Evolutionary conservation across 2,329 filamentous ascomycete genomes (phyloP).

Genomic region (Phyllosticta citribraziliensis): DNA sequence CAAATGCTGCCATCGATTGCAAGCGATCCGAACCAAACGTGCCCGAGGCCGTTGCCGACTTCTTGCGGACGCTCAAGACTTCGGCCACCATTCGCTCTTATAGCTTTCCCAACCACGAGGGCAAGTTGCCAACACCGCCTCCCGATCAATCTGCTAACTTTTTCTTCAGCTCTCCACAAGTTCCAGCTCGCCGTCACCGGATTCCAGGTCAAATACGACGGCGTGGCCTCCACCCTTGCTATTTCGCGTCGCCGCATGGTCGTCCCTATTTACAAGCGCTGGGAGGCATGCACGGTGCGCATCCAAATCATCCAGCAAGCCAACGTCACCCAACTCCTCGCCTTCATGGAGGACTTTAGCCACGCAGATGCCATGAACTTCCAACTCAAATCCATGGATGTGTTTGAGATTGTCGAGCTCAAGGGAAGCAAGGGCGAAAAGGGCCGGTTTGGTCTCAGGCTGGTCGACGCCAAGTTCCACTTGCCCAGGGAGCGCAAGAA

Average conservation of each 20-base stretch:
- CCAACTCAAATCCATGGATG: conserved; percentile 71
- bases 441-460: conserved; percentile 43
- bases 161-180: conserved; percentile 51
- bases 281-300: conserved; percentile 72
- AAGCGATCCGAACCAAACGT: conserved; percentile 31
- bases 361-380: conserved; percentile 88
- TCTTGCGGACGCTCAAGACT: conserved; percentile 48
- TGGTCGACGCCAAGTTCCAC: conserved; percentile 86
- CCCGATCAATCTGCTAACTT: not conserved
- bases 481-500: conserved; percentile 52
- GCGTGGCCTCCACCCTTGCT: conserved; percentile 60
- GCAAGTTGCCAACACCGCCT: not conserved
- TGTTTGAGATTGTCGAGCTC: conserved; percentile 55
- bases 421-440: conserved; percentile 23
- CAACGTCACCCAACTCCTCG: conserved; percentile 65
- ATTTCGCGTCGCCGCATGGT: conserved; percentile 82
- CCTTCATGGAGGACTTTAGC: conserved; percentile 80
- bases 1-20: conserved; percentile 60
- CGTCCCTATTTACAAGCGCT: conserved; percentile 88
- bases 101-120: conserved; percentile 29
- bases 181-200: conserved; percentile 76
- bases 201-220: conserved; percentile 51
- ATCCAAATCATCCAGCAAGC: conserved; percentile 73
- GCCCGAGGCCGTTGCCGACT: conserved; percentile 52
- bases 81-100: conserved; percentile 62